These are phyloP conservation scores for Alternaria gansuensis DNA, from an alignment of 2,329 filamentous ascomycete species.

Conservation along the genomic window DNA sequence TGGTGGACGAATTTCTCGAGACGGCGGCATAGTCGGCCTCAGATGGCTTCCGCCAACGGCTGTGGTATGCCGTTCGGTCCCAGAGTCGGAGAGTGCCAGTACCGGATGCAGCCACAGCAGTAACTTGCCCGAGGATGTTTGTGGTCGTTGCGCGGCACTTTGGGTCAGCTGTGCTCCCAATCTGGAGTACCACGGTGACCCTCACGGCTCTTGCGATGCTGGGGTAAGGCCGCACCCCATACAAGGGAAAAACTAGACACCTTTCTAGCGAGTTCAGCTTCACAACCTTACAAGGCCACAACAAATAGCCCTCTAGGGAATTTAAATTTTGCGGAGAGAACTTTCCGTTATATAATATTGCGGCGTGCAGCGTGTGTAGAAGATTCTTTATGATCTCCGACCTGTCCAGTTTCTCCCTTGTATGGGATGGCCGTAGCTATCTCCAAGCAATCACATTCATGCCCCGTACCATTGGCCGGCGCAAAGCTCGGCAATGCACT, in stretches of 20 bases:
- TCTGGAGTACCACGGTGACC: slow-evolving; percentile 5
- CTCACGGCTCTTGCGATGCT: not conserved
- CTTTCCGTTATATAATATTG: too few relatives aligned
- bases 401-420: not conserved
- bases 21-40: slow-evolving; percentile 21
- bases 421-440: slow-evolving; percentile 8
- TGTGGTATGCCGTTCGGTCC: slow-evolving; percentile 4
- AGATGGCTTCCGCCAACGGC: slow-evolving; percentile 10
- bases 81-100: not conserved
- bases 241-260: too few relatives aligned
- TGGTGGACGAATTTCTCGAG: slow-evolving; percentile 40
- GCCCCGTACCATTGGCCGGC: slow-evolving; percentile 17
- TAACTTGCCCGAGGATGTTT: not conserved
- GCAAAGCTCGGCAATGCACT: slow-evolving; percentile 23
- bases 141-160: not conserved
- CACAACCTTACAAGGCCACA: too few relatives aligned
- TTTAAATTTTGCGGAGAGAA: too few relatives aligned
- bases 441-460: slow-evolving; percentile 3
- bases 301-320: too few relatives aligned
- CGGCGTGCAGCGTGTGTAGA: too few relatives aligned
- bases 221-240: not conserved
- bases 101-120: not conserved
- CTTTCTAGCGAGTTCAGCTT: too few relatives aligned
- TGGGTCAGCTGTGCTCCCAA: not conserved
- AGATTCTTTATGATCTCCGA: too few relatives aligned